Percentiles rank a stretch among this genome's conserved stretches.
Evolutionary conservation across 805 yeast genomes (phyloP).

Genomic region (Saturnispora silvae): DNA sequence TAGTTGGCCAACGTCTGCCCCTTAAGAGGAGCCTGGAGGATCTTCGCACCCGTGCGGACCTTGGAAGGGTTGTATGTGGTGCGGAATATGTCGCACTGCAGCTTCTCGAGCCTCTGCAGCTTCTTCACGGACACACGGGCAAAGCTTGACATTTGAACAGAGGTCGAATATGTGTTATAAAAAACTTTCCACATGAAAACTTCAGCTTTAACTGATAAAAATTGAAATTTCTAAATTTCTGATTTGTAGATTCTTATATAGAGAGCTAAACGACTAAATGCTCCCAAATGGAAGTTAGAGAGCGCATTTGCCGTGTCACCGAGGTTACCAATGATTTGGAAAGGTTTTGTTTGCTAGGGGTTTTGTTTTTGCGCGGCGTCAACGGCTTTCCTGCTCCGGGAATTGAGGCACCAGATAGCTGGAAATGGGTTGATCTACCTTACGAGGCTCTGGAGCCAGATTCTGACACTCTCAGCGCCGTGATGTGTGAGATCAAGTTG

Average conservation of each 20-base stretch:
- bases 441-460: slow-evolving; percentile 13
- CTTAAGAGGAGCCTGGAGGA: slow-evolving; percentile 53
- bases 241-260: slow-evolving; percentile 1
- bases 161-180: slow-evolving; percentile 1
- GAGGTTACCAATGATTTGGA: slow-evolving; percentile 30
- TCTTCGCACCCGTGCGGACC: slow-evolving; percentile 62
- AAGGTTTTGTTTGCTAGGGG: slow-evolving; percentile 38
- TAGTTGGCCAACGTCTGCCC: slow-evolving; percentile 65
- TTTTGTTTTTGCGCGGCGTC: slow-evolving; percentile 31
- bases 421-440: slow-evolving; percentile 50
- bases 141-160: not conserved
- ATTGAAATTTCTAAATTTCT: not conserved
- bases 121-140: slow-evolving; percentile 24
- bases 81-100: slow-evolving; percentile 58
- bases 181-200: too few species aligned
- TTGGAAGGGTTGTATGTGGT: slow-evolving; percentile 58
- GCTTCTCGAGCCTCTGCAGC: slow-evolving; percentile 44
- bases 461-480: slow-evolving; percentile 7
- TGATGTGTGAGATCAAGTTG: slow-evolving; percentile 32
- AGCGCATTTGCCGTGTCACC: not conserved
- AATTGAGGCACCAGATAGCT: slow-evolving; percentile 28
- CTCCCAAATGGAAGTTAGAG: not conserved
- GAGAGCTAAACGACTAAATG: not conserved
- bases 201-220: too few species aligned
- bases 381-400: slow-evolving; percentile 34